Evolutionary conservation across 1,139 yeast species (phyloP).

Genomic region (Yamadazyma triangularis): DNA sequence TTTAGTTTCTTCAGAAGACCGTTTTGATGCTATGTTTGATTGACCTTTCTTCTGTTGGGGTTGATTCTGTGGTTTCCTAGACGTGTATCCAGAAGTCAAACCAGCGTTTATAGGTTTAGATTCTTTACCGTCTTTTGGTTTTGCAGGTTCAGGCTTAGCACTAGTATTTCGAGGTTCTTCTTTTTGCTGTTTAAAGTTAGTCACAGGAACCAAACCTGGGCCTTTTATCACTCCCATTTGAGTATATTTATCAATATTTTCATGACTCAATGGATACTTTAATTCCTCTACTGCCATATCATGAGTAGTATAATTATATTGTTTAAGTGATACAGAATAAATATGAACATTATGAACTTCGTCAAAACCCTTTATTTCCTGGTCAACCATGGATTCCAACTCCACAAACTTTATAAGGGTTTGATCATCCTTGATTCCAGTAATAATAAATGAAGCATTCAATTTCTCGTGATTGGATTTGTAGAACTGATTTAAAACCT

Average conservation of each 20-base stretch:
- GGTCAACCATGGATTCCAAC: slow-evolving; percentile 15
- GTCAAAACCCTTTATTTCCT: slow-evolving; percentile 16
- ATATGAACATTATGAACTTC: slow-evolving; percentile 26
- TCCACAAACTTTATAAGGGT: slow-evolving; percentile 19
- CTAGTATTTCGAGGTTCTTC: too few species aligned
- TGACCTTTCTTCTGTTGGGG: too few species aligned
- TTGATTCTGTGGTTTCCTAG: too few species aligned
- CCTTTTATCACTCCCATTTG: slow-evolving; percentile 33
- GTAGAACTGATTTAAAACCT: slow-evolving; percentile 27
- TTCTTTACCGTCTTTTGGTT: too few species aligned
- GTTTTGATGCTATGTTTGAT: too few species aligned
- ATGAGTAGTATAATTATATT: slow-evolving; percentile 12
- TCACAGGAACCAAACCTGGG: slow-evolving; percentile 18
- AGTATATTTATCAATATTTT: slow-evolving; percentile 17
- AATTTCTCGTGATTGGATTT: slow-evolving; percentile 25
- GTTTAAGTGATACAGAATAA: slow-evolving; percentile 23
- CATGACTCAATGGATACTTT: slow-evolving; percentile 18
- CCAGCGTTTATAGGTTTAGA: too few species aligned
- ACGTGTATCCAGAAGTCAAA: slow-evolving; percentile 14
- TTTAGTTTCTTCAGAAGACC: slow-evolving; percentile 3
- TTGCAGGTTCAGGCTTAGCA: too few species aligned
- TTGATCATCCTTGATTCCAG: slow-evolving; percentile 17
- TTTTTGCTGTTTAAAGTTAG: slow-evolving; percentile 1
- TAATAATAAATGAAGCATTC: slow-evolving; percentile 30
- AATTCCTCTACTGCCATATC: slow-evolving; percentile 30